Base-by-base conservation (phyloP, 441 rosid genomes). In the Gossypium lobatum region DNA sequence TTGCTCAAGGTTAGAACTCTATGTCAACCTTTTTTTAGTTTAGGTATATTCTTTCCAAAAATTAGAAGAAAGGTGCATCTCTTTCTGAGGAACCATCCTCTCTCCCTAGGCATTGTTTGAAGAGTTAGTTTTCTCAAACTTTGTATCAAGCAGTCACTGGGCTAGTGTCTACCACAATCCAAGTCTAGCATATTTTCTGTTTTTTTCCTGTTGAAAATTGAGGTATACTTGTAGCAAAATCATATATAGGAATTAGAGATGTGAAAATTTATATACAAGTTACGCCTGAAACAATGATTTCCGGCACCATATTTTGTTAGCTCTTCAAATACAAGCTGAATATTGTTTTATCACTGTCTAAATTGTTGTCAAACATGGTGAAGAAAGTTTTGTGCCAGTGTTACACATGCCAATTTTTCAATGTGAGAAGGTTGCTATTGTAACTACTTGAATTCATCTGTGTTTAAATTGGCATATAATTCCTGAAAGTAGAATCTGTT, bases 1-100 rank as follows among this genome's bases (percentile, higher is more conserved):
- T 84, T 86, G 67, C 95, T 95, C 39, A 93, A 91, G 94, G 98
- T 92, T 65, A 73, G 57, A 64, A 48, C 78, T 11, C 45, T 64
- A 77, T 55, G 14, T 48, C 20, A 42, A 16, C 21, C 54, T 48
- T 69, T 65, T 34, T 59, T 52, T 13, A 26, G 26, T 21, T 66
- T 23, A 20, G 34, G 20, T 23, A 66, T 66, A 46, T 66, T 25
- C 55, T 66, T 46, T 66, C 55, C 21, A 21, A 46, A 46, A 13
- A 1, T 11, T 17, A 26, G 42, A 54, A 6, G 26, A 70, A 61
- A 64, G 50, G 60, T 66, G 37, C 70, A 34, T 58, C 68, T 75
- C 20, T 61, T 53, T 48, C 8, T 26, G 72, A 26, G 59, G 39
- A 48, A 67, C 4, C 58, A 9, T 50, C 16, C 60, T 25, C 25